phyloP scores from a whole-genome alignment of 2,329 filamentous ascomycete genomes.

The Tolypocladium sp. region DNA sequence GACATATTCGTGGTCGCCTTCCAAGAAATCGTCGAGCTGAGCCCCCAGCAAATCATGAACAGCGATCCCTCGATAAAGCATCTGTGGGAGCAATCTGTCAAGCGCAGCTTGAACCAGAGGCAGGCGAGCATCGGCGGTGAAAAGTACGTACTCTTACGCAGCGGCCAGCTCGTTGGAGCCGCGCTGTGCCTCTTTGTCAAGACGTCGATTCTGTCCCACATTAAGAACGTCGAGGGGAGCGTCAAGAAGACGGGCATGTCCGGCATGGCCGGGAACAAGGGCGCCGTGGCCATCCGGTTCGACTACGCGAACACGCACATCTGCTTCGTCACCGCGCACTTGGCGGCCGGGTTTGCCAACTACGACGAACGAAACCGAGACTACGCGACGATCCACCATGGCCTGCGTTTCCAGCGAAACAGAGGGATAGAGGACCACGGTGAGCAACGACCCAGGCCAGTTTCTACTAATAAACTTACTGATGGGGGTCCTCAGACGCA shows the following conservation, averaged over 20 bases:
- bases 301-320: conserved; percentile 89
- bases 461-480: neutral
- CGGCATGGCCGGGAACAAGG: conserved; percentile 96
- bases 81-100: conserved; percentile 78
- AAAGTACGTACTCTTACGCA: conserved; percentile 81
- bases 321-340: conserved; percentile 92
- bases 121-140: conserved; percentile 57
- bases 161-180: conserved; percentile 89
- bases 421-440: conserved; percentile 86
- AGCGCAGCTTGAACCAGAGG: conserved; percentile 64
- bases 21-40: conserved; percentile 96
- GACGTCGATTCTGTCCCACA: conserved; percentile 62
- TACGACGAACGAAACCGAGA: conserved; percentile 94
- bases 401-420: conserved; percentile 84
- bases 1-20: conserved; percentile 88
- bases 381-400: conserved; percentile 80
- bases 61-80: conserved; percentile 82
- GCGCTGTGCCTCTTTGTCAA: conserved; percentile 88
- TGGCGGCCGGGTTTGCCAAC: conserved; percentile 92
- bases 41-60: conserved; percentile 98
- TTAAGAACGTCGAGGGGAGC: conserved; percentile 95
- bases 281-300: conserved; percentile 90
- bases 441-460: conserved; percentile 16
- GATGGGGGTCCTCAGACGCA: conserved; percentile 35
- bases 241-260: conserved; percentile 93